These are phyloP conservation scores for Candida tropicalis DNA, from an alignment of 1,139 yeast genomes.

Conservation along the genomic window DNA sequence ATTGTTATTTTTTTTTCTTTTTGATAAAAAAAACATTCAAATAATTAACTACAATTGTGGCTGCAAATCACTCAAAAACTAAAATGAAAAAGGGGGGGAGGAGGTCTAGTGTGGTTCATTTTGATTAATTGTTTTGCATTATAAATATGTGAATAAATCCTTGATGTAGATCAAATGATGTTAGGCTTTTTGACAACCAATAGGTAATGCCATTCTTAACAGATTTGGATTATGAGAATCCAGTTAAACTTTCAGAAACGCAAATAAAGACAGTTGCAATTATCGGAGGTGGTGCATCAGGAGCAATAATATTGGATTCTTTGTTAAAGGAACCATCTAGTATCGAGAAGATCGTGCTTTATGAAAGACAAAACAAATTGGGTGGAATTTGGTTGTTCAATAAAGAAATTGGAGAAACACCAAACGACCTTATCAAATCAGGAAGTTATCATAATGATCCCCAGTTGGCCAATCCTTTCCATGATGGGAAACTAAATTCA, in stretches of 20 bases:
- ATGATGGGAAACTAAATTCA: conserved; percentile 3
- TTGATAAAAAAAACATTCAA: too few relatives aligned
- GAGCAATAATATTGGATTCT: conserved; percentile 45
- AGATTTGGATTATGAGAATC: conserved; percentile 14
- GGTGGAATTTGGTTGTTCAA: conserved; percentile 41
- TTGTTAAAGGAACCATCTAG: conserved; percentile 32
- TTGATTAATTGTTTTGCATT: not conserved
- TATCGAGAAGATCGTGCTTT: conserved; percentile 26
- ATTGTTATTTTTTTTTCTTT: too few relatives aligned
- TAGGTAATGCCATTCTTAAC: conserved; percentile 17
- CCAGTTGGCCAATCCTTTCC: conserved; percentile 34
- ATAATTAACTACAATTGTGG: conserved; percentile 10
- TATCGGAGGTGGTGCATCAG: conserved; percentile 58
- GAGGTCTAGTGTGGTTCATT: conserved; percentile 1
- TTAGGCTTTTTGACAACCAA: too few relatives aligned
- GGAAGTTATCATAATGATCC: conserved; percentile 32
- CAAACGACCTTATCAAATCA: conserved; percentile 25
- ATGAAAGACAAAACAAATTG: conserved; percentile 29
- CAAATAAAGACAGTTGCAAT: conserved; percentile 40
- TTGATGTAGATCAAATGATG: too few relatives aligned
- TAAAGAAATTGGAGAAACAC: conserved; percentile 23
- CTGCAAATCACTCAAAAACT: conserved; percentile 8
- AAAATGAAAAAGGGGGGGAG: too few relatives aligned
- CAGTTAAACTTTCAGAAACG: conserved; percentile 12
- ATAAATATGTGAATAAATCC: too few relatives aligned